Evolutionary conservation across 768 basidiomycete species (phyloP).

Genomic region (Kwoniella mangroviensis): DNA sequence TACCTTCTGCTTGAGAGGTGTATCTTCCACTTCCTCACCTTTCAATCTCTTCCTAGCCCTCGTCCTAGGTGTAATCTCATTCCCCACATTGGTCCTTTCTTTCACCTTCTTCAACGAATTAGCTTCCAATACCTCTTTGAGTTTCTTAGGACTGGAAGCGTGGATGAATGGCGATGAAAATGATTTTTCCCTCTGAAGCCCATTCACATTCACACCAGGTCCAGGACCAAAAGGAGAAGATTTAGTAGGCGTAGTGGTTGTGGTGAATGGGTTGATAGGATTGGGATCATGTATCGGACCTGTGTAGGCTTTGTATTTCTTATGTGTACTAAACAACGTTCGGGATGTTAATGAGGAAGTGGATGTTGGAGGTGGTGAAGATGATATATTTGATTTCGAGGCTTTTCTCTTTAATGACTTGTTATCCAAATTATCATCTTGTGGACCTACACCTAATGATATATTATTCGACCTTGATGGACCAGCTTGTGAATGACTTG

Average conservation of each 20-base stretch:
- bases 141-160: constrained; percentile 41
- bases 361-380: background rate
- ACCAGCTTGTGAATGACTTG: constrained; percentile 7
- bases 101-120: constrained; percentile 42
- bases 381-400: constrained; percentile 21
- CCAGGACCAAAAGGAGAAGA: constrained; percentile 1
- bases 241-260: constrained; percentile 13
- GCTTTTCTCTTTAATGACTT: constrained; percentile 39
- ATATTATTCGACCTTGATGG: constrained; percentile 12
- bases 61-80: constrained; percentile 44
- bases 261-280: constrained; percentile 46
- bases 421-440: background rate
- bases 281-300: constrained; percentile 50
- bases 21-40: constrained; percentile 49
- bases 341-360: constrained; percentile 18
- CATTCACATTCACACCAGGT: background rate
- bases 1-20: constrained; percentile 39
- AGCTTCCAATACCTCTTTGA: constrained; percentile 40
- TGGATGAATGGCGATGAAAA: constrained; percentile 46
- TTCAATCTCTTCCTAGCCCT: constrained; percentile 44
- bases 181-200: constrained; percentile 13
- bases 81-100: constrained; percentile 14
- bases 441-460: background rate
- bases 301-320: constrained; percentile 36
- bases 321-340: constrained; percentile 34